These are phyloP conservation scores for Choanephora cucurbitarum DNA, from an alignment of 371 early-diverging fungal species.

Conservation along the genomic window DNA sequence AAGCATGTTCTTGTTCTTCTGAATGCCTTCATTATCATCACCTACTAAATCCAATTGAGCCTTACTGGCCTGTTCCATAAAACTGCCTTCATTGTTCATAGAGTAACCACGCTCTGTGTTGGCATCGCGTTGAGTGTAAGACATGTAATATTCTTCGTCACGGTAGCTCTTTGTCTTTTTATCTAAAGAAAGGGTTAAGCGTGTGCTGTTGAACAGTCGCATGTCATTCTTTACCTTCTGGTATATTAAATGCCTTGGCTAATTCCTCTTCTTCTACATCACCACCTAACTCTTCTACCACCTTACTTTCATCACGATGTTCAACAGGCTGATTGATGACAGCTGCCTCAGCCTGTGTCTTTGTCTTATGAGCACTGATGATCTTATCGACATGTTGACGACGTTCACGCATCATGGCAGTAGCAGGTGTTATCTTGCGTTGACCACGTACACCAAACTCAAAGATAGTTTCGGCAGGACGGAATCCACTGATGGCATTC, in stretches of 20 bases:
- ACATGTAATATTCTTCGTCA: conserved; percentile 89
- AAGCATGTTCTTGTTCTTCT: conserved; percentile 56
- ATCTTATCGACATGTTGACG: conserved; percentile 61
- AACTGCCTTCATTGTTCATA: conserved; percentile 71
- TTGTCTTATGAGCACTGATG: conserved; percentile 51
- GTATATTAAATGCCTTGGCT: conserved; percentile 51
- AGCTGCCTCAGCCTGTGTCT: conserved; percentile 13
- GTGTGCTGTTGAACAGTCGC: conserved; percentile 14
- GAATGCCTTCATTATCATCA: conserved; percentile 77
- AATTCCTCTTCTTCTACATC: conserved; percentile 58
- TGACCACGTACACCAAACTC: conserved; percentile 86
- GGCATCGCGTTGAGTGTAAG: conserved; percentile 83
- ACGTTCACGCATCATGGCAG: conserved; percentile 78
- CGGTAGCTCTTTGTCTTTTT: conserved; percentile 48
- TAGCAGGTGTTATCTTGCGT: conserved; percentile 71
- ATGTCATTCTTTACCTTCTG: conserved; percentile 24
- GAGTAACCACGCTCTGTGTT: conserved; percentile 93
- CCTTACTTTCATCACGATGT: conserved; percentile 22
- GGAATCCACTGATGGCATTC: conserved; percentile 73
- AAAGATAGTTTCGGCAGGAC: conserved; percentile 91
- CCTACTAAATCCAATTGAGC: conserved; percentile 82
- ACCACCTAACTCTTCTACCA: conserved; percentile 35
- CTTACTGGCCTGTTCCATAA: conserved; percentile 78
- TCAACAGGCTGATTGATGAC: conserved; percentile 12
- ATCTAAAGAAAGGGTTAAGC: background rate